A percentile compares a stretch with the other conserved stretches of the same genome.
Evolutionary conservation across 2,329 filamentous ascomycete species (phyloP).

Genomic region (Clarireedia monteithiana): DNA sequence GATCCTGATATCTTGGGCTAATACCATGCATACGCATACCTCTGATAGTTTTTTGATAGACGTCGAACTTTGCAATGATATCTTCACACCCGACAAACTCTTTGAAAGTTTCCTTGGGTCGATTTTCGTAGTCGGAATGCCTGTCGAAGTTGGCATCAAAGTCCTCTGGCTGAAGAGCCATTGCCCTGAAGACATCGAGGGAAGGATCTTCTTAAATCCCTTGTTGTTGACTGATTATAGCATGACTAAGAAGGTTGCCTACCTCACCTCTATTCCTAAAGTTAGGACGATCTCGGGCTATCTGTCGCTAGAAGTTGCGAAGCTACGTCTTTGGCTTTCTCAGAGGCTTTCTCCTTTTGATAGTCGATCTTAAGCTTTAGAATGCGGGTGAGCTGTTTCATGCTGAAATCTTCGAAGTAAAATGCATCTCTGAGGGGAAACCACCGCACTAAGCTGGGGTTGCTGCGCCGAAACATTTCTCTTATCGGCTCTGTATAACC

Average conservation of each 20-base stretch:
- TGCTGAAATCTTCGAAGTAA: conserved; percentile 58
- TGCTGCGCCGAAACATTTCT: conserved; percentile 63
- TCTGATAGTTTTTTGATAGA: conserved; percentile 37
- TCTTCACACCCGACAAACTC: conserved; percentile 42
- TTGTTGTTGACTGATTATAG: conserved; percentile 32
- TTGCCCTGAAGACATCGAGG: conserved; percentile 16
- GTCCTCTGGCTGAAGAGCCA: conserved; percentile 32
- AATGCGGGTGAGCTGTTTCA: conserved; percentile 50
- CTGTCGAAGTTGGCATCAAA: conserved; percentile 35
- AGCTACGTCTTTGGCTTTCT: conserved; percentile 43
- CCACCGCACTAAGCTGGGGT: conserved; percentile 59
- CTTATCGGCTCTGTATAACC: conserved; percentile 65
- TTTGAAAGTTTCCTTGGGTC: conserved; percentile 34
- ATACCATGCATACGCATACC: conserved; percentile 38
- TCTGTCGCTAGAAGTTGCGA: conserved; percentile 52
- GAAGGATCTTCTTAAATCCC: too few relatives aligned
- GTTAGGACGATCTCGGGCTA: conserved; percentile 53
- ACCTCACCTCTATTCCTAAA: conserved; percentile 71
- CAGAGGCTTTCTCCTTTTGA: conserved; percentile 44
- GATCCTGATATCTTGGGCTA: conserved; percentile 36
- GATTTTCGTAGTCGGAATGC: conserved; percentile 38
- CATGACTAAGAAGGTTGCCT: conserved; percentile 54
- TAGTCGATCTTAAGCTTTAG: conserved; percentile 54
- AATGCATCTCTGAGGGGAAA: conserved; percentile 60
- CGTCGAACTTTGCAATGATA: conserved; percentile 40